Evolutionary conservation across 2,329 filamentous ascomycete species (phyloP), one percentile per base, ranked within the genome.

Genomic region (Cladophialophora chaetospira): DNA sequence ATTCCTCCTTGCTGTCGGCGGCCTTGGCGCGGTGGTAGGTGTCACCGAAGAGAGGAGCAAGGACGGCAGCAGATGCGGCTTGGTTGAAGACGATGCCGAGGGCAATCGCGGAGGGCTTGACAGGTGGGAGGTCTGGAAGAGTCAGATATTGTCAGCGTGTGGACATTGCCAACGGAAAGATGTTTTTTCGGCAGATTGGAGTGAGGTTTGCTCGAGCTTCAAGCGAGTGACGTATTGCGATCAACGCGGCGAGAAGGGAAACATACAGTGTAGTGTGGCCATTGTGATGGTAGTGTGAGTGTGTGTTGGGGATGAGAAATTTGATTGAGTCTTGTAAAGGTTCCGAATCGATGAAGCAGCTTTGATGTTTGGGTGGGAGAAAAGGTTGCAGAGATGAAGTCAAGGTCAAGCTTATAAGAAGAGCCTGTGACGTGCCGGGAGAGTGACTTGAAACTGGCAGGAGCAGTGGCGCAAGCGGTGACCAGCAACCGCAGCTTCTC

Each of bases 41-140:
- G 71, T 95, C 88, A 72, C 94, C 93, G 74, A 97, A 96, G 76
- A 97, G 79, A 63, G 93, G 93, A 58, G 86, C 83, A 62, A 97
- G 84, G 68, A 97, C 85, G 63, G 89, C 92, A 64, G 94, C 86
- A 71, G 94, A 94, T 69, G 91, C 82, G 69, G 87, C 87, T 79
- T 99, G 93, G 83, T 89, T 97, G 86, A 97, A 99, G 75, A 91
- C 79, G 63, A 92, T 94, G 78, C 94, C 94, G 71, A 97, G 85
- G 71, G 93, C 94, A 72, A 99, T 96, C 70, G 94, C 93, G 72
- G 92, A 97, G 68, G 94, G 94, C 88, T 97, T 97, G 72, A 99
- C 94, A 67, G 92, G 81, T 66, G 87, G 87, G 54, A 89, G 82
- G 73, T 88, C 83, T 86, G 59, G 33, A 43, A 11, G 26, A 54